Base-by-base conservation (phyloP, 108 stramenopile species). In the Pseudonitzschia pungens region DNA sequence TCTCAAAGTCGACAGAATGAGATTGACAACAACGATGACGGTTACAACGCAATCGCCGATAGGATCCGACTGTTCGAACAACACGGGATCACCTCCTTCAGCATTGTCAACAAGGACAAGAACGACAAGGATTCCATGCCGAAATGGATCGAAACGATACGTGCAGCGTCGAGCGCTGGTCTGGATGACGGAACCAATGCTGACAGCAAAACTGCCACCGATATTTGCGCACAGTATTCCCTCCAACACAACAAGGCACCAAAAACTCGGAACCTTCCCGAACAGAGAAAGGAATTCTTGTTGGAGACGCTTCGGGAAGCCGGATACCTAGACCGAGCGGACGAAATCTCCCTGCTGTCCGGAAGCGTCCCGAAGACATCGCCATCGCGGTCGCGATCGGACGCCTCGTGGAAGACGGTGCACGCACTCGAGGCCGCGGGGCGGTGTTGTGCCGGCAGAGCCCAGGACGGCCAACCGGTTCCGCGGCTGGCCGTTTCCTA, bases 51-150 rank as follows among this genome's bases (percentile, higher is more conserved):
- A 36, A 36, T 48, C 14, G 45, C 18, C 45, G 70, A 78, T 27
- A 72, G 83, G 10, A 56, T 84, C 16, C 9, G 43, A 20, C 65
- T 74, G 27, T 63, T 84, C 7, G 16, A 51, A 3, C 26, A 44
- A 0, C 43, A 78, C 8, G 84, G 84, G 22, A 32, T 79, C 15
- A 11, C 10, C n/a, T 69, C 78, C 0, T 85, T 79, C 67, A 82
- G 79, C 65, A 43, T 82, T 7, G 81, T 82, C 42, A 84, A 84
- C 74, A 84, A 81, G 71, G 62, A 75, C 65, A 70, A 75, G 27
- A 40, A 60, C 4, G 54, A 11, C 26, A 22, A 26, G 22, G 84
- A 84, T 62, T 51, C 40, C 10, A 1, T 82, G 22, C 28, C 42
- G 18, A 32, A 69, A 32, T 85, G 79, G 79, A 20, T 58, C 14